Base-by-base conservation (phyloP, 108 stramenopile species). In the Pseudonitzschia pungens region DNA sequence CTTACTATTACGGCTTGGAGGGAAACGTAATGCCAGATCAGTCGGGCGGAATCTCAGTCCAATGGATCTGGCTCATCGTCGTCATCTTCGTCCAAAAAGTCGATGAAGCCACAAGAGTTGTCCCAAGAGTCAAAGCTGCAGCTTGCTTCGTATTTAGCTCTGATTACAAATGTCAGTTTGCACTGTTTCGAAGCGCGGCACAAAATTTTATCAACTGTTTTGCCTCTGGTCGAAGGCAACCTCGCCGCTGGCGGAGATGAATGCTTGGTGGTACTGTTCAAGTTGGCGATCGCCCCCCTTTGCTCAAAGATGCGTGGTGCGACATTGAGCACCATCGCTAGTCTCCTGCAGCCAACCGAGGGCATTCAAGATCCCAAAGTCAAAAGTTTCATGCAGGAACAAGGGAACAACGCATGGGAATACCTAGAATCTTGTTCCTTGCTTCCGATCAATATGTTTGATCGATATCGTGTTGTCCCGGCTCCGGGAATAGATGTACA, bases 1-100 rank as follows among this genome's bases (percentile, higher is more conserved):
- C 86, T 3, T 93, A 93, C 73, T 93, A 93, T 73, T 93, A 93
- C 77, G 86, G 85, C 51, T 60, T 82, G 42, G 85, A 85, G 45
- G 72, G 67, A 22, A 56, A 78, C 57, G 59, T 40, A 12, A 51
- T 65, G 44, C 71, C 43, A 7, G 51, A 41, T 20, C 45, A 18
- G 6, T 50, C 68, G 18, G 42, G 27, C 2, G 71, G 31, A n/a
- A 60, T 3, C 71, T 20, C 40, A n/a, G 21, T 60, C 75, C 12
- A 63, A 51, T 41, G 68, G 65, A 8, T 10, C 21, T 68, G 24
- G 77, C 16, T 68, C 85, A 11, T 72, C 85, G 1, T 69, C 71
- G n/a, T 45, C 68, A 42, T 51, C 70, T 14, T 29, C 73, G n/a
- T 58, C 69, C 40, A 72, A 75, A 14, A 82, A 84, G 43, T 62